Evolutionary conservation across 1,284 basidiomycete species (phyloP), one percentile per base, ranked within the genome.

Genomic region (Wallemia ichthyophaga): DNA sequence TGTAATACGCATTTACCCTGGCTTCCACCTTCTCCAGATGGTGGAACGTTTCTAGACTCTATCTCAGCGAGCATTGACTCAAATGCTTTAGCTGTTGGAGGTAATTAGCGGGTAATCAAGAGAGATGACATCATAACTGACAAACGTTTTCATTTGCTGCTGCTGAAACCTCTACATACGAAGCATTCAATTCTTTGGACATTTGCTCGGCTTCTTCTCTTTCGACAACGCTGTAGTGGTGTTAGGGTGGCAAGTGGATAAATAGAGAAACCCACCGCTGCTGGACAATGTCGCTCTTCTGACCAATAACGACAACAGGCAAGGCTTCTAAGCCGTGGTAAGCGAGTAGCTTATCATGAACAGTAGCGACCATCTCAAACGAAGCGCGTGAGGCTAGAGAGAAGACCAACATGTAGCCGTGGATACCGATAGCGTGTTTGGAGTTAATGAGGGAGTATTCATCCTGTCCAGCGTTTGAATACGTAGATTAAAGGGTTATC

Each of bases 341-440:
- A 71, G 91, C 83, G 66, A 91, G 74, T 66, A 99, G 95, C 78
- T 98, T 99, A 75, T 98, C 91, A 68, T 95, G 82, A 37, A 98
- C 80, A 66, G 88, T 84, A 69, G 85, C 80, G 63, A 95, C 78
- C 85, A 96, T 95, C 65, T 98, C 85, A 73, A 96, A 98, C 25
- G 86, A 89, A 66, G 82, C 81, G 63, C 83, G 76, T 27, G 85
- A 89, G 9, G 86, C 80, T 70, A 98, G 88, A 9, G 86, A 88
- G 74, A 96, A 99, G 53, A 98, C 92, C 62, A 88, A 78, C 64
- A 88, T 78, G 69, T 83, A 88, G 65, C 84, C 82, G 68, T 85
- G 82, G 64, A 85, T 82, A 58, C 84, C 80, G 65, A 85, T 78
- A 62, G 83, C 79, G 69, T 86, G 82, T 69, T 84, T 84, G 61